Conservation (phyloP, 805 yeast species). For the Candida nanaspora region DNA sequence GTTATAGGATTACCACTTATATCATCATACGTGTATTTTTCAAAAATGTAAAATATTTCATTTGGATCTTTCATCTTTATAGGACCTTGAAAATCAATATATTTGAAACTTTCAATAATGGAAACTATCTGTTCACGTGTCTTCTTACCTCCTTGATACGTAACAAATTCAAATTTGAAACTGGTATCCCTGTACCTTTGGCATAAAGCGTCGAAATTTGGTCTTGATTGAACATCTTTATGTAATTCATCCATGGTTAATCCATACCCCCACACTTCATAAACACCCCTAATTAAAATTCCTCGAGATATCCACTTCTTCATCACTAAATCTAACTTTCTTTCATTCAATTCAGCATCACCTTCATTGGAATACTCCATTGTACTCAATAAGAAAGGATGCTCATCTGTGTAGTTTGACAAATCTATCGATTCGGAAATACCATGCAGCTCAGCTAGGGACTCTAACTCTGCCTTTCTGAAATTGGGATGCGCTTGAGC, state of each 20-base stretch:
- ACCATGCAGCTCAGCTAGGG: constrained; percentile 62
- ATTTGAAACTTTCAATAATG: constrained; percentile 66
- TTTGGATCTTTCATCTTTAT: constrained; percentile 76
- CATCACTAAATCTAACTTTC: constrained; percentile 22
- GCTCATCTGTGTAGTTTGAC: constrained; percentile 43
- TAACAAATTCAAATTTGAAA: constrained; percentile 79
- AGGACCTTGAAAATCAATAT: constrained; percentile 67
- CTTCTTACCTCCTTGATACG: constrained; percentile 63
- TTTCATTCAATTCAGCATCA: background rate
- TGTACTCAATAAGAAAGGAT: constrained; percentile 68
- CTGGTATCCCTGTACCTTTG: constrained; percentile 25
- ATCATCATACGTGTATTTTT: constrained; percentile 45
- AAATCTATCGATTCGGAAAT: constrained; percentile 48
- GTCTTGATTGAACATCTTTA: constrained; percentile 28
- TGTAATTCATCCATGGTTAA: constrained; percentile 50
- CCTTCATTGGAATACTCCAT: constrained; percentile 42
- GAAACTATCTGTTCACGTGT: constrained; percentile 41
- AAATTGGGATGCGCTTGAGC: constrained; percentile 82
- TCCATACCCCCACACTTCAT: constrained; percentile 82
- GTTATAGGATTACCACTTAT: constrained; percentile 28
- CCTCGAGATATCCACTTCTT: constrained; percentile 54
- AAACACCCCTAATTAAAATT: constrained; percentile 65
- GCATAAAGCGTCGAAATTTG: constrained; percentile 13
- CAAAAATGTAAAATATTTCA: constrained; percentile 61
- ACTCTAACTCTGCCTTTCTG: constrained; percentile 74